Conservation (phyloP, 202 grass and related monocot genomes). For the Panicum hallii region DNA sequence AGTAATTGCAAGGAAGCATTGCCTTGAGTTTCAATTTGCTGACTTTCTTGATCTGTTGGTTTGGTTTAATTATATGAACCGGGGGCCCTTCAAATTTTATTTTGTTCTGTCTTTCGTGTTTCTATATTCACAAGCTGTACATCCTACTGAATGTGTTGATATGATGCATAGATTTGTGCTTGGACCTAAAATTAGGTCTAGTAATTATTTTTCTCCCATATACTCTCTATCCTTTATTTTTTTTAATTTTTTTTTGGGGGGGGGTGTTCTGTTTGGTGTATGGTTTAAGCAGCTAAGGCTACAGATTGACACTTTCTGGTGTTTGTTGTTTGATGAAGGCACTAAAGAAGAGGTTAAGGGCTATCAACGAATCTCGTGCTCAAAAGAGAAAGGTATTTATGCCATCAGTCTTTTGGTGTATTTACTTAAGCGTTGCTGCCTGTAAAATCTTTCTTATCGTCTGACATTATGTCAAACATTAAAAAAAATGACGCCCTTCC, state of each 20-base stretch:
- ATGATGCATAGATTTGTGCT: background rate
- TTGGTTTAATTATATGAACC: background rate
- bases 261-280: background rate
- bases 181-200: background rate
- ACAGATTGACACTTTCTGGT: slow-evolving; percentile 43
- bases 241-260: background rate
- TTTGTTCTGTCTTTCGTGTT: slow-evolving; percentile 28
- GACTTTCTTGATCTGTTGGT: background rate
- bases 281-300: slow-evolving; percentile 15
- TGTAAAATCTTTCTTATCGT: slow-evolving; percentile 40
- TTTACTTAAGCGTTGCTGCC: slow-evolving; percentile 33
- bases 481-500: slow-evolving; percentile 19
- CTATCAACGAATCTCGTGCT: slow-evolving; percentile 95
- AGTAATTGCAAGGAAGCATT: background rate
- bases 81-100: background rate
- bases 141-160: background rate
- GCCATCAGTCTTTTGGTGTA: slow-evolving; percentile 19
- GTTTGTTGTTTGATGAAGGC: slow-evolving; percentile 63
- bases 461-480: background rate
- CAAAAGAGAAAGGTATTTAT: slow-evolving; percentile 94
- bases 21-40: slow-evolving; percentile 4
- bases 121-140: background rate
- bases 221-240: background rate
- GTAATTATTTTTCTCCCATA: slow-evolving; percentile 5
- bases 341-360: slow-evolving; percentile 83